Base-by-base conservation (phyloP, 371 early-diverging fungal species). In the Mortierella sp. region DNA sequence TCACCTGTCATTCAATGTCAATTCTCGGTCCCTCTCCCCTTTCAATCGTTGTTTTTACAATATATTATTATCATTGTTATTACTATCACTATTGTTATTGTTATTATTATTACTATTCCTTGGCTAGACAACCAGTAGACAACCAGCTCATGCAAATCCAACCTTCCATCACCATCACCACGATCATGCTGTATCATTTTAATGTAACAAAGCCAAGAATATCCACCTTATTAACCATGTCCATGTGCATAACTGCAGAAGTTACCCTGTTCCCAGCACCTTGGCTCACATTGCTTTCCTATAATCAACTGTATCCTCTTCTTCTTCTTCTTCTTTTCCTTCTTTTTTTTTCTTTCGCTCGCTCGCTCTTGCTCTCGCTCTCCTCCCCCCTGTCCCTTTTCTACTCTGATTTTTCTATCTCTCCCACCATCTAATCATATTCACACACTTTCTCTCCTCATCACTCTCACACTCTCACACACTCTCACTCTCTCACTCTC, bases 211-310 rank as follows among this genome's bases (percentile, higher is more conserved):
- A 11, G 55, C 22, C 26, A 55, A 55, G 55, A 26, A 18, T 20
- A 20, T 49, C 1, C 30, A 30, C 9, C 2, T 14, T 9, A 1
- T 5, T 40, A 40, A 1, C 43, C n/a, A 49, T 49, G 20, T 49
- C 49, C 49, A 49, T 18, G 49, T 49, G 49, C 49, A 49, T 49
- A 16, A 10, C 49, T 49, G 20, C 3, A 49, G 49, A 49, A 49
- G 49, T 49, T 43, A 20, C 49, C 49, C 49, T 55, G 55, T 55
- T 55, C 55, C 55, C 55, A 55, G 55, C 55, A 26, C 55, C 9
- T 45, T 14, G 45, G 16, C 40, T 39, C 63, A 24, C 24, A n/a
- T 8, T 10, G 28, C 22, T 43, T 43, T 43, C 3, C 8, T 43
- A 11, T 16, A 43, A n/a, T 35, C 40, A 39, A 22, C 40, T 40